phyloP scores from a whole-genome alignment of 306 rosid genomes.

The Quercus engelmannii region DNA sequence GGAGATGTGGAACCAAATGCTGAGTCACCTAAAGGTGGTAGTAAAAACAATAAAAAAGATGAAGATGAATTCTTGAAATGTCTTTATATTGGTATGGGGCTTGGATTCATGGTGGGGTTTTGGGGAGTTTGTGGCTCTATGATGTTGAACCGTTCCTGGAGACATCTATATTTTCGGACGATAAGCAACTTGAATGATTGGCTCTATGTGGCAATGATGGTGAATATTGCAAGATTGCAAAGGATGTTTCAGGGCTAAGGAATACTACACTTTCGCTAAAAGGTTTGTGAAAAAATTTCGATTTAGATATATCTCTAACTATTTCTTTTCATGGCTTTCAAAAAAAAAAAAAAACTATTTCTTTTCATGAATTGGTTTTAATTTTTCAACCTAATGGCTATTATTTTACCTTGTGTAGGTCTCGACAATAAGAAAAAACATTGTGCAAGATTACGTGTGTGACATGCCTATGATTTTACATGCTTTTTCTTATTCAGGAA shows the following conservation, averaged over 20 bases:
- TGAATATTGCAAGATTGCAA: background rate
- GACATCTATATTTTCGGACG: constrained; percentile 5
- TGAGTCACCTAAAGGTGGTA: background rate
- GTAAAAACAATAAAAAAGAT: background rate
- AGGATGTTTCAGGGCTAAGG: background rate
- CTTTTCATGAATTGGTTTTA: no score
- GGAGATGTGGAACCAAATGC: background rate
- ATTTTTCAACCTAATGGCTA: no score
- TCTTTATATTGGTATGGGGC: constrained; percentile 20
- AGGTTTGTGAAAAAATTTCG: no score
- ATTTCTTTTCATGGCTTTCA: no score
- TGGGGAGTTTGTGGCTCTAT: constrained; percentile 22
- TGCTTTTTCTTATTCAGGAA: no score
- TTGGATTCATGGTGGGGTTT: constrained; percentile 30
- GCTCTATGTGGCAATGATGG: background rate
- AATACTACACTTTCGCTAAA: no score
- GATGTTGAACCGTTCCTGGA: constrained; percentile 21
- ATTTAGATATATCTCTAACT: no score
- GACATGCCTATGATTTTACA: no score
- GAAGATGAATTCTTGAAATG: background rate
- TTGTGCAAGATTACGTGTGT: no score
- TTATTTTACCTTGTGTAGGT: no score
- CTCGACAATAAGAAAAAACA: no score
- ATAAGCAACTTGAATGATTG: background rate
- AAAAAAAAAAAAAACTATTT: no score